Evolutionary conservation across 139 green algal genomes (phyloP), one percentile per base, ranked within the genome.

Genomic region (Micractinium conductrix): DNA sequence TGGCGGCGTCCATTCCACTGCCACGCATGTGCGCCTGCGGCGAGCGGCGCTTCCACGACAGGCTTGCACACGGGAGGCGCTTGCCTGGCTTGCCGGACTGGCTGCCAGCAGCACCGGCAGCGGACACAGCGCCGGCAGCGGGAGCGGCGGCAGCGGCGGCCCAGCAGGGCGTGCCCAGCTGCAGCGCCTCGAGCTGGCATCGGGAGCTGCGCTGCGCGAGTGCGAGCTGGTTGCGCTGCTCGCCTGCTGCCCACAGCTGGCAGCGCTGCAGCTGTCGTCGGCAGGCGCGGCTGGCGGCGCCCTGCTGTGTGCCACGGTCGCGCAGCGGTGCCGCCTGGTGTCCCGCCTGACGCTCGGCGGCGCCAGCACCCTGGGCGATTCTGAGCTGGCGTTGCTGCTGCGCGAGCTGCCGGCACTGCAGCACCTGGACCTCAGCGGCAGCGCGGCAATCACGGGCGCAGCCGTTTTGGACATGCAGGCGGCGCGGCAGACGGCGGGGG

Each of bases 11-110:
- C n/a, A n/a, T n/a, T n/a, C n/a, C n/a, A n/a, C n/a, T n/a, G n/a
- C n/a, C n/a, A n/a, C n/a, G n/a, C n/a, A n/a, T n/a, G n/a, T 79
- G 28, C 45, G 48, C 2, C 48, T 75, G 44, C 65, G 70, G 67
- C 33, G 80, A 7, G 80, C 68, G 2, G 26, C 68, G 24, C 65
- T 85, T 1, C 80, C 80, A 12, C n/a, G 44, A 35, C 80, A 85
- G 28, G 67, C 67, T 4, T 78, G 65, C 65, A 78, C 48, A 0
- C 33, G 28, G 3, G 67, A 85, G 68, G 80, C 71, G 26, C 67
- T 85, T 0, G 80, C 80, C 21, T 85, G 80, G 80, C 45, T 85
- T 24, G 50, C 80, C 16, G 80, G 80, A 22, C 65, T 70, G 35
- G 65, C 80, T 22, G 43, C 24, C 74, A 80, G 55, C 37, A 22